Base-by-base conservation (phyloP, 257 asterid species). In the Ballota nigra region DNA sequence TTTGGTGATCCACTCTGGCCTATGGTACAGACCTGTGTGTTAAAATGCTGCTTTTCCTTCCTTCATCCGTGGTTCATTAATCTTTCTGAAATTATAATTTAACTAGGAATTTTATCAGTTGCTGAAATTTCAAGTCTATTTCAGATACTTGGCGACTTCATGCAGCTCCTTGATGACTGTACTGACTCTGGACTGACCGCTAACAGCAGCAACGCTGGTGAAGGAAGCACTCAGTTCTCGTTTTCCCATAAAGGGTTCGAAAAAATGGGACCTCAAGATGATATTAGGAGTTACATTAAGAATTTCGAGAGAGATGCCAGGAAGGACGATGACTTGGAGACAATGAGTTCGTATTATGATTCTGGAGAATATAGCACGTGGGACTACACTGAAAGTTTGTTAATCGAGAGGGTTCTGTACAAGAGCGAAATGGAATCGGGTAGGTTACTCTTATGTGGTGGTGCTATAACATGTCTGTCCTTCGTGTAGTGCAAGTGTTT, bases 351-450 rank as follows among this genome's bases (percentile, higher is more conserved):
- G 15, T 79, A 72, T 40, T 87, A 81, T 36, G 86, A 85, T 80
- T 75, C 89, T 58, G 87, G 67, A 11, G 89, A 74, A 71, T 86
- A 79, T 67, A 80, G 64, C 66, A 58, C 45, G 20, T 79, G 65
- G 24, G 80, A 84, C 49, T 66, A 47, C 51, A 12, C 43, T 4
- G 91, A 89, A 43, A 79, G 81, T 28, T 24, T 86, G 59, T 66
- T 89, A 45, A 75, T 81, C 7, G 94, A 88, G 63, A 85, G 87
- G 75, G 87, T 92, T 22, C 12, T 85, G 28, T 81, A 72, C 33
- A 80, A 57, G 62, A 80, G 73, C 75, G 79, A 88, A 75, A 78
- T 86, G 24, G 86, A 85, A 49, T 86, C 89, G 10, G 98, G 96
- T 9, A 81, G 88, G 55, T 74, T 92, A 70, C 86, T 78, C 33